Base-by-base conservation (phyloP, 2,329 filamentous ascomycete genomes). In the Metarhizium anisopliae region DNA sequence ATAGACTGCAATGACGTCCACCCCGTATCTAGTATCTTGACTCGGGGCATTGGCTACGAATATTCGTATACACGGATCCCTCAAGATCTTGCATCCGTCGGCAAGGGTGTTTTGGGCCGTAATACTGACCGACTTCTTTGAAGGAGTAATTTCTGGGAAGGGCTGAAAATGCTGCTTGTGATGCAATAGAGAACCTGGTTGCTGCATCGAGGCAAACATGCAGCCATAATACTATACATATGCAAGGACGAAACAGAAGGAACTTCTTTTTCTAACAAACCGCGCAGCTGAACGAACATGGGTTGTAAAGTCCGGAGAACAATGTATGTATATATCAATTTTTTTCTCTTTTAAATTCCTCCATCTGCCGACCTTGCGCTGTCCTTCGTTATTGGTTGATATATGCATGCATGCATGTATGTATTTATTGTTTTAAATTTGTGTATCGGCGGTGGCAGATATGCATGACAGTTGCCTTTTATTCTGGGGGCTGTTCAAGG, bases 191-290 rank as follows among this genome's bases (percentile, higher is more conserved):
- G 6, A 25, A 45, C 6, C n/a, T 3, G 18, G n/a, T 45, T 51
- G 35, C 53, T 54, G 35, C 32, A 52, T 47, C n/a, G 18, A 52
- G 50, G 54, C 54, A 55, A 50, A 55, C 32, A 18, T 52, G 54
- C 50, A 55, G 50, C 47, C 25, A 43, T 25, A 25, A 25, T 25
- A 25, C 20, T 4, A 25, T 25, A 25, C 25, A 25, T n/a, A 52
- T 55, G 50, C 50, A 52, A 50, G 54, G 54, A 43, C 49, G 18
- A 25, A 18, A 14, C 20, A 30, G n/a, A 6, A 16, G 18, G 25
- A 13, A 29, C 45, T 49, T 29, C 18, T 49, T 29, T 32, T n/a
- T 18, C 45, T 6, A 49, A 49, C 45, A 49, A 30, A 49, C n/a
- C 3, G 14, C 4, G 14, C 7, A 49, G 45, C 45, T 49, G 25